Evolutionary conservation across 129 eudicot genomes (phyloP).

Genomic region (Smallanthus sonchifolius): DNA sequence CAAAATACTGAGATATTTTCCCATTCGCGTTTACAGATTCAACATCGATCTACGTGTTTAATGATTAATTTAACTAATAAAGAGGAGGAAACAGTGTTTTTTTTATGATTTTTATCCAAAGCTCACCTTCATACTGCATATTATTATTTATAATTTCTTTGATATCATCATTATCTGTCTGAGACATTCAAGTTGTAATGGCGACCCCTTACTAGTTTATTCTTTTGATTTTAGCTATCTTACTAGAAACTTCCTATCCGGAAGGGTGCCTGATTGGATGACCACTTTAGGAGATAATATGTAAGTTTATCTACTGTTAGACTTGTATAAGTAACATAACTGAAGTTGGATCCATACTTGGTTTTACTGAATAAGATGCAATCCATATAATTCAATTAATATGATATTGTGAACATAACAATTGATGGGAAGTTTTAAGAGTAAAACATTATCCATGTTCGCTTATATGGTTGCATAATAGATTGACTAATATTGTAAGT

Average conservation of each 20-base stretch:
- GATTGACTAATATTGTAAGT: background rate
- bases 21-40: no score
- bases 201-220: no score
- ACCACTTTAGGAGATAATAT: constrained; percentile 17
- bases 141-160: background rate
- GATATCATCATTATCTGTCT: no score
- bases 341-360: background rate
- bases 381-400: constrained; percentile 8
- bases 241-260: constrained; percentile 46
- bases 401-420: background rate
- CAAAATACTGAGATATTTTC: no score
- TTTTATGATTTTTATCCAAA: background rate
- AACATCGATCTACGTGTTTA: background rate
- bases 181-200: no score
- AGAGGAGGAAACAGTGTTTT: background rate
- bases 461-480: background rate
- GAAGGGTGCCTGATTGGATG: constrained; percentile 49
- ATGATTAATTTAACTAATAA: background rate
- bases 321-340: background rate
- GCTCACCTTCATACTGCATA: background rate
- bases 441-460: background rate
- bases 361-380: background rate
- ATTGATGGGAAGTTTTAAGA: background rate
- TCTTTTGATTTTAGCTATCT: constrained; percentile 35
- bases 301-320: constrained; percentile 29